A percentile compares a stretch with the other conserved stretches of the same genome.
phyloP scores from a whole-genome alignment of 805 yeast genomes.

The Ogataea populi-albae region DNA sequence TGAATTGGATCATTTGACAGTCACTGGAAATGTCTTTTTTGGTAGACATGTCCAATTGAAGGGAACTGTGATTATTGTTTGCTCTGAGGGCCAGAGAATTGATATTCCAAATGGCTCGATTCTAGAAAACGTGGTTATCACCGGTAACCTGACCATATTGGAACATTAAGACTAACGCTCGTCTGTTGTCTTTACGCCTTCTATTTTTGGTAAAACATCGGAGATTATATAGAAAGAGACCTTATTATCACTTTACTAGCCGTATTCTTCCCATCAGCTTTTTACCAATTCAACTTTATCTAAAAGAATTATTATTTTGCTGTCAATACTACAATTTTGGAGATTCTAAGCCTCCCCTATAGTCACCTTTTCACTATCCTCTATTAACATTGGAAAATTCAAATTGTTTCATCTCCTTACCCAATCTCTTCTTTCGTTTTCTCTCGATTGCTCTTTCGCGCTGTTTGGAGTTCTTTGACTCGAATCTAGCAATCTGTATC shows the following conservation, averaged over 20 bases:
- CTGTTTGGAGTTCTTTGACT: conserved; percentile 65
- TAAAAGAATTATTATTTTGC: no score
- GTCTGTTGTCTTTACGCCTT: neutral
- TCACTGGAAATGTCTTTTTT: conserved; percentile 91
- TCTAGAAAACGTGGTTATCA: conserved; percentile 93
- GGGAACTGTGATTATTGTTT: conserved; percentile 97
- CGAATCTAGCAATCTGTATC: conserved; percentile 75
- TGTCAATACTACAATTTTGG: no score
- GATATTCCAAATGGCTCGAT: conserved; percentile 97
- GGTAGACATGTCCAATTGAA: conserved; percentile 89
- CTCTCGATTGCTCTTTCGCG: conserved; percentile 82
- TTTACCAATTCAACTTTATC: no score
- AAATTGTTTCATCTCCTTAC: conserved; percentile 65
- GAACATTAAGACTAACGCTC: conserved; percentile 58
- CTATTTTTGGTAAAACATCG: neutral
- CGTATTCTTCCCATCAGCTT: no score
- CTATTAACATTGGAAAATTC: no score
- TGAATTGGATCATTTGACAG: conserved; percentile 95
- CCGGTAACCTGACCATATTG: conserved; percentile 92
- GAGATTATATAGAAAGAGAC: no score
- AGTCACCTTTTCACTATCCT: no score
- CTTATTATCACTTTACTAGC: no score
- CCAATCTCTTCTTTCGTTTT: conserved; percentile 80
- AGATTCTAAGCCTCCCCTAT: no score
- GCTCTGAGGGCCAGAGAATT: conserved; percentile 94